Percentiles rank a stretch among this genome's conserved stretches.
Conservation (phyloP, 2,329 filamentous ascomycete species). For the Pseudogymnoascus destructans region DNA sequence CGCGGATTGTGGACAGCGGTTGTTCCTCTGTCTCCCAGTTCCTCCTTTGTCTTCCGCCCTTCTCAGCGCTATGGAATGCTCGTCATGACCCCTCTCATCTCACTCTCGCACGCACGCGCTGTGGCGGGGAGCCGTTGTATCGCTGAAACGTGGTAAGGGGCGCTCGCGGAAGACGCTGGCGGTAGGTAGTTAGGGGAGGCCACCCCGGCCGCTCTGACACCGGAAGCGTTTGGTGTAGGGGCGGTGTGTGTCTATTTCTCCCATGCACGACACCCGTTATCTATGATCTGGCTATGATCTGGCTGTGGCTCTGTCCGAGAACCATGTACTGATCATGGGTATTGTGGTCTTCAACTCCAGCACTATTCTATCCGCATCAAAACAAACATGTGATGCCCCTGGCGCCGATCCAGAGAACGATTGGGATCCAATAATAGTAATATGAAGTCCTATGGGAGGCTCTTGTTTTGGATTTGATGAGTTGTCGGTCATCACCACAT, state of each 20-base stretch:
- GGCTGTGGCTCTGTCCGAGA: background rate
- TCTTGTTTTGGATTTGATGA: background rate
- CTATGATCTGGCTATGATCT: background rate
- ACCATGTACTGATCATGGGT: constrained; percentile 2
- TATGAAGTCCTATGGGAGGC: background rate
- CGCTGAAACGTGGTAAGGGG: constrained; percentile 4
- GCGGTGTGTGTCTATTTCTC: background rate
- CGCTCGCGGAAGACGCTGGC: background rate
- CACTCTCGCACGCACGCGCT: constrained; percentile 1
- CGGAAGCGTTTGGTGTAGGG: constrained; percentile 1
- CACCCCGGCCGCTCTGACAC: background rate
- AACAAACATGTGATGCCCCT: constrained; percentile 1
- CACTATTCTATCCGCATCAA: constrained; percentile 5
- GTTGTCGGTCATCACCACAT: background rate
- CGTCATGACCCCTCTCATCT: constrained; percentile 1
- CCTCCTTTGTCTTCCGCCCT: background rate
- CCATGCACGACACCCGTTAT: constrained; percentile 2
- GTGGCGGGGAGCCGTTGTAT: background rate
- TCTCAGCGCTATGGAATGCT: background rate
- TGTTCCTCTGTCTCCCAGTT: background rate
- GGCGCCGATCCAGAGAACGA: background rate
- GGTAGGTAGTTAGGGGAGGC: background rate
- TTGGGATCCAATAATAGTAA: constrained; percentile 1
- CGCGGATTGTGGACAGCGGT: background rate
- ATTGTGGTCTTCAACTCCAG: background rate